These are phyloP conservation scores for Thelephora aurantiotincta DNA, from an alignment of 768 basidiomycete species.

Conservation along the genomic window DNA sequence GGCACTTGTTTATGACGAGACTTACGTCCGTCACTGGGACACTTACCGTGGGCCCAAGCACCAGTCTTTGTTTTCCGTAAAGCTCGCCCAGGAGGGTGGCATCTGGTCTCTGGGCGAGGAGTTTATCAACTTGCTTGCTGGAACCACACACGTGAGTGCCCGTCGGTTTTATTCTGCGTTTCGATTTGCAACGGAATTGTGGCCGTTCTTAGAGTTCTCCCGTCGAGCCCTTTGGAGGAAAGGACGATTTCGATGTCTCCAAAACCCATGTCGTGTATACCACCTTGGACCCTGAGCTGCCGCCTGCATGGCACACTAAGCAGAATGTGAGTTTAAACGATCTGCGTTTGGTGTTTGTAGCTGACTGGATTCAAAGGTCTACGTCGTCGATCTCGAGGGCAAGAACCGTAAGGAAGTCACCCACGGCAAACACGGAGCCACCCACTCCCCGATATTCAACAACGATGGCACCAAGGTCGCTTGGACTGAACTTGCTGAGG, in stretches of 20 bases:
- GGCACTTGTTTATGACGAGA: conserved; percentile 37
- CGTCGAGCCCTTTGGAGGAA: conserved; percentile 80
- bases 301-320: conserved; percentile 77
- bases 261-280: conserved; percentile 63
- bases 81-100: conserved; percentile 31
- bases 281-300: conserved; percentile 68
- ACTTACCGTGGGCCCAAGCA: conserved; percentile 63
- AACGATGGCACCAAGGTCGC: conserved; percentile 55
- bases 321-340: conserved; percentile 42
- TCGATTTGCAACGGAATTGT: neutral
- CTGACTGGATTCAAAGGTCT: conserved; percentile 32
- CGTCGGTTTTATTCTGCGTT: neutral
- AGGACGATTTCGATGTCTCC: conserved; percentile 70
- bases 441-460: conserved; percentile 57
- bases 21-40: conserved; percentile 40
- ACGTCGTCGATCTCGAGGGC: conserved; percentile 47
- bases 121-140: conserved; percentile 47
- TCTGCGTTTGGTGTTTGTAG: neutral
- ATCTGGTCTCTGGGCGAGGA: conserved; percentile 40
- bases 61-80: conserved; percentile 57
- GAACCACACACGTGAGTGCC: conserved; percentile 59
- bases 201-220: conserved; percentile 37
- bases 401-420: conserved; percentile 43
- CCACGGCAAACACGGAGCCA: conserved; percentile 75
- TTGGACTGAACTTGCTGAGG: conserved; percentile 79